These are phyloP conservation scores for Phaeosphaeriaceae sp. DNA, from an alignment of 2,329 filamentous ascomycete species.

Conservation along the genomic window DNA sequence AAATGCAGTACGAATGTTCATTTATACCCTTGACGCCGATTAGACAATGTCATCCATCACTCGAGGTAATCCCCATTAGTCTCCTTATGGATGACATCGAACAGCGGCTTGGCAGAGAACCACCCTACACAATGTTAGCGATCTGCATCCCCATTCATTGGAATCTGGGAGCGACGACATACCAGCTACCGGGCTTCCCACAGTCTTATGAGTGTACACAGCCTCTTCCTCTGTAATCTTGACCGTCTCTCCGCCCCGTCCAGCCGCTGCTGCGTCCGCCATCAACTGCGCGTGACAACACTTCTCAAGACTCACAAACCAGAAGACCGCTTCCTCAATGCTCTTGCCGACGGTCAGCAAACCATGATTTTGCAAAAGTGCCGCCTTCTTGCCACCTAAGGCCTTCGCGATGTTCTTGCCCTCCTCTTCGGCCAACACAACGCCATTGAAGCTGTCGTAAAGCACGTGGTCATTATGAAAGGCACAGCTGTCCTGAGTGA, in stretches of 20 bases:
- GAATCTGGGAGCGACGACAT: slow-evolving; percentile 31
- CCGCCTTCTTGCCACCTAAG: slow-evolving; percentile 59
- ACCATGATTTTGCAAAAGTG: slow-evolving; percentile 62
- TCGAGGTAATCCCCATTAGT: slow-evolving; percentile 63
- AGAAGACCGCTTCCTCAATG: slow-evolving; percentile 61
- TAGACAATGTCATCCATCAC: not conserved
- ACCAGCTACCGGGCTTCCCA: slow-evolving; percentile 66
- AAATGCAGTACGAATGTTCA: not conserved
- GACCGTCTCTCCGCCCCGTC: slow-evolving; percentile 68
- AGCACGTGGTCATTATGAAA: slow-evolving; percentile 62
- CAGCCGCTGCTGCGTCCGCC: slow-evolving; percentile 63
- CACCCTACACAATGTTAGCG: slow-evolving; percentile 46
- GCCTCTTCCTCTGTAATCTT: slow-evolving; percentile 75
- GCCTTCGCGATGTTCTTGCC: slow-evolving; percentile 59
- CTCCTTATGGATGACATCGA: slow-evolving; percentile 72
- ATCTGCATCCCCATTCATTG: not conserved
- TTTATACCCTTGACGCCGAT: not conserved
- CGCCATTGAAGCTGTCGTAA: slow-evolving; percentile 61
- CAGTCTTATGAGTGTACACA: slow-evolving; percentile 68
- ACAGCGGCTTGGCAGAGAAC: slow-evolving; percentile 75
- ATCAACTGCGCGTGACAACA: slow-evolving; percentile 62
- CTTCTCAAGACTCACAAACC: slow-evolving; percentile 62
- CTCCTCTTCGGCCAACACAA: slow-evolving; percentile 61
- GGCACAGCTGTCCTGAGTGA: slow-evolving; percentile 64
- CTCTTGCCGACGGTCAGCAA: slow-evolving; percentile 58